Evolutionary conservation across 306 rosid species (phyloP), one percentile per base, ranked within the genome.

Genomic region (Cicer chorassanicum): DNA sequence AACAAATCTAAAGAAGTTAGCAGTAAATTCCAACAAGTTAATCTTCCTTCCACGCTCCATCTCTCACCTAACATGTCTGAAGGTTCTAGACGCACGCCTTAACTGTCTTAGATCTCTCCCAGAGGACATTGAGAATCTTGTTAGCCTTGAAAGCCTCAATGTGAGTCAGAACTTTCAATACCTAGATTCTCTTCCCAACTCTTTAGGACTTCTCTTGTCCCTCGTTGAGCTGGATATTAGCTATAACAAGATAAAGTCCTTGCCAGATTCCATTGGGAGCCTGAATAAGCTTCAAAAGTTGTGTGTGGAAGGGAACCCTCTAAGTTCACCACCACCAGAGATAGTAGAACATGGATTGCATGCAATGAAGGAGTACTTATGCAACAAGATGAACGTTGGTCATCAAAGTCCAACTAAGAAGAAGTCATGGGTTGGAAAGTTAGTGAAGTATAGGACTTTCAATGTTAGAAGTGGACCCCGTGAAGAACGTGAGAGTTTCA

Each of bases 151-250:
- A 83, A 84, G 69, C 45, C 88, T 94, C 0, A 94, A 94, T 15
- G 77, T 94, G 5, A 92, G 99, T 85, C 99, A 94, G 54, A 94
- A 94, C 82, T 94, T 94, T 82, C 99, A 94, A 13, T 84, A 84
- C 82, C 85, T 94, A 0, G 83, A 80, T 0, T n/a, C 85, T 36
- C 79, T 94, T 0, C 99, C 99, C 0, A 89, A 86, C 73, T 90
- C 99, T 13, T 42, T 92, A 1, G 99, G 99, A 6, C 92, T 94
- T 11, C 90, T 94, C 42, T 24, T 90, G 4, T 92, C 96, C 34
- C 90, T 94, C 0, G 85, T 82, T 0, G 99, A 94, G 46, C 85
- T 94, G 0, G 97, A 94, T 68, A 68, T 84, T 7, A 94, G 99
- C 86, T 92, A 94, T 85, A 94, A 94, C 80, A 78, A 62, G 85